Percentiles rank a stretch among this genome's conserved stretches.
These are phyloP conservation scores for Cyberlindnera euphorbiiphila DNA, from an alignment of 805 yeast genomes.

Conservation along the genomic window DNA sequence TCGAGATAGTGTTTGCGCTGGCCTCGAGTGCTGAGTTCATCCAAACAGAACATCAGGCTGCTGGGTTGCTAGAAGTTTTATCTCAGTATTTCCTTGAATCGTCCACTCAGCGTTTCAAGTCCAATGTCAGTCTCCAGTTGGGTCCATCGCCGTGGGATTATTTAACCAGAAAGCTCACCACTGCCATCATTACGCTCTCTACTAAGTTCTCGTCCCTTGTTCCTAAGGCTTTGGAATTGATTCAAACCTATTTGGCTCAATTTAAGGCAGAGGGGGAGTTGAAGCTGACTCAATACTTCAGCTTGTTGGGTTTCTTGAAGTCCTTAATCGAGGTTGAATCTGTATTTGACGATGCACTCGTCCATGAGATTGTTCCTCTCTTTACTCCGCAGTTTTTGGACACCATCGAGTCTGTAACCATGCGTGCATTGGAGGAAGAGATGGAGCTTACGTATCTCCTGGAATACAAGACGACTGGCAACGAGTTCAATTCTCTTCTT, in stretches of 20 bases:
- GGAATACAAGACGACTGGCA: conserved; percentile 34
- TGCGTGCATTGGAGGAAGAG: conserved; percentile 31
- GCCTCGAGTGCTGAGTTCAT: conserved; percentile 29
- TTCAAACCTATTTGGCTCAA: conserved; percentile 27
- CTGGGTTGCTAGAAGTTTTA: conserved; percentile 37
- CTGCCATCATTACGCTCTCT: conserved; percentile 28
- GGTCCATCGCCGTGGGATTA: conserved; percentile 39
- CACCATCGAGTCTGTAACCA: conserved; percentile 27
- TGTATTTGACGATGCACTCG: conserved; percentile 19
- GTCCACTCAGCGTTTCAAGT: conserved; percentile 46
- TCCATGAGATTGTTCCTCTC: conserved; percentile 25
- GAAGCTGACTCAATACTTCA: conserved; percentile 27
- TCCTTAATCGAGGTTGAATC: conserved; percentile 26
- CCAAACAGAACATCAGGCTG: conserved; percentile 35
- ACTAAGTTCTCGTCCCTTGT: conserved; percentile 28
- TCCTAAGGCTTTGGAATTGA: conserved; percentile 18
- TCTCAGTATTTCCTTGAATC: conserved; percentile 46
- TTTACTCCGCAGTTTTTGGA: conserved; percentile 19
- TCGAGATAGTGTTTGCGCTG: conserved; percentile 52
- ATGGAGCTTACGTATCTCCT: conserved; percentile 31
- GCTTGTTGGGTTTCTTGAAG: conserved; percentile 36
- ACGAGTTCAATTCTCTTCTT: conserved; percentile 31
- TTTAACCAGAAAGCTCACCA: conserved; percentile 33
- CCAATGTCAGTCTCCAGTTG: conserved; percentile 31
- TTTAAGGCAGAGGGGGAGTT: conserved; percentile 14